phyloP scores from a whole-genome alignment of 805 yeast genomes.

The Sugiyamaella americana region DNA sequence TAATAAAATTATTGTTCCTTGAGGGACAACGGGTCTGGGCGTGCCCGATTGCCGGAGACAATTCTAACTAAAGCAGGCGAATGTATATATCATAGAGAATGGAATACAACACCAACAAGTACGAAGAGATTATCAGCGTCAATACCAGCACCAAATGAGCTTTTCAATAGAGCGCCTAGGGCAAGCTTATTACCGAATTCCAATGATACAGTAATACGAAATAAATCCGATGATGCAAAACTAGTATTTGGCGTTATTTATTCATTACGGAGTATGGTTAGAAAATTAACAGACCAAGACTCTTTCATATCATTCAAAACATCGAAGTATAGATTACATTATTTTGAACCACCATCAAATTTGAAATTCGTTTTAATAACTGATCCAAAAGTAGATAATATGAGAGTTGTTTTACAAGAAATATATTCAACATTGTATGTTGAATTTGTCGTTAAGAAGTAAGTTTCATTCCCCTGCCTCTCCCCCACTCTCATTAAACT shows the following conservation, averaged over 20 bases:
- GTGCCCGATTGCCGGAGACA: no score
- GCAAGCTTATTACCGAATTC: slow-evolving; percentile 1
- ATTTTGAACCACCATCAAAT: slow-evolving; percentile 71
- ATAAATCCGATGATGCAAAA: slow-evolving; percentile 55
- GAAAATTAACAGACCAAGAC: slow-evolving; percentile 41
- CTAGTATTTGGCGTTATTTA: slow-evolving; percentile 79
- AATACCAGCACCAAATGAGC: background rate
- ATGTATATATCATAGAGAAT: slow-evolving; percentile 78
- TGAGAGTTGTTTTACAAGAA: slow-evolving; percentile 50
- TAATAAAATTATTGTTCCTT: no score
- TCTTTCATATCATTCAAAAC: slow-evolving; percentile 40
- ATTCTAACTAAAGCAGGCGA: no score
- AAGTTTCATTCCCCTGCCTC: slow-evolving; percentile 34
- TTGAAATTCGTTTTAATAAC: slow-evolving; percentile 69
- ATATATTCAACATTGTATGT: slow-evolving; percentile 57
- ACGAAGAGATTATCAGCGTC: slow-evolving; percentile 19
- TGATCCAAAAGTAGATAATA: slow-evolving; percentile 52
- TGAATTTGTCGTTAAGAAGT: slow-evolving; percentile 55
- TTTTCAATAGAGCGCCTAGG: background rate
- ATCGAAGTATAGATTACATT: slow-evolving; percentile 71
- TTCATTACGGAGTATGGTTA: slow-evolving; percentile 69
- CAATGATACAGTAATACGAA: background rate
- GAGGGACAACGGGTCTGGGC: no score
- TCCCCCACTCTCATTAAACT: background rate
- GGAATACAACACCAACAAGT: slow-evolving; percentile 39